These are phyloP conservation scores for Erysiphe pisi DNA, from an alignment of 2,329 filamentous ascomycete genomes.

Conservation along the genomic window DNA sequence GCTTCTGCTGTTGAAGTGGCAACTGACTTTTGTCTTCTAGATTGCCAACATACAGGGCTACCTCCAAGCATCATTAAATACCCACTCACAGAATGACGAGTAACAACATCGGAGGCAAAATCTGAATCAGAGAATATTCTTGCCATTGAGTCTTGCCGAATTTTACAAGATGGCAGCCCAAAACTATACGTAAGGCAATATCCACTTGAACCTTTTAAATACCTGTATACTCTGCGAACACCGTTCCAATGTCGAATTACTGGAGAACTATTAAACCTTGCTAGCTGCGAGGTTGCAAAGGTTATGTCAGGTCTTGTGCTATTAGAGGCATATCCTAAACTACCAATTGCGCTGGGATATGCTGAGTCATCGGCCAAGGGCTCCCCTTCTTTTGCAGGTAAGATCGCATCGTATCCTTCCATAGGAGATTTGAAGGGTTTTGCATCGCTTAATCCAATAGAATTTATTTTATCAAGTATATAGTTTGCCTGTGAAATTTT, in stretches of 20 bases:
- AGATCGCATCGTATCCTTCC: background rate
- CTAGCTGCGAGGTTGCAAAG: conserved; percentile 2
- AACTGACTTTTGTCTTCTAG: background rate
- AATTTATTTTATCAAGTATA: background rate
- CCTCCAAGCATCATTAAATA: background rate
- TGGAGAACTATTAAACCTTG: background rate
- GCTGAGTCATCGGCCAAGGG: background rate
- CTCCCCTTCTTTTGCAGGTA: background rate
- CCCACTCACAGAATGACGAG: background rate
- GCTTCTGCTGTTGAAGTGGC: background rate
- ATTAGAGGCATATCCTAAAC: too few species aligned
- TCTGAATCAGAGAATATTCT: conserved; percentile 5
- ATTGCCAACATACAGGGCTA: too few species aligned
- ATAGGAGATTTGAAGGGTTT: background rate
- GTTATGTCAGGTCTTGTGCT: background rate
- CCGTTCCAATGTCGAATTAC: background rate
- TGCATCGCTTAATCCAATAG: background rate
- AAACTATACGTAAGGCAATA: background rate
- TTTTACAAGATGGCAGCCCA: background rate
- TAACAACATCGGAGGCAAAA: background rate
- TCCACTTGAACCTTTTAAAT: background rate
- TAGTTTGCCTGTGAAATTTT: background rate
- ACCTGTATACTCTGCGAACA: background rate
- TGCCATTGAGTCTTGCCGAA: background rate
- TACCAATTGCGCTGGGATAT: background rate